Base-by-base conservation (phyloP, 768 basidiomycete species). In the Butyriboletus loyo region DNA sequence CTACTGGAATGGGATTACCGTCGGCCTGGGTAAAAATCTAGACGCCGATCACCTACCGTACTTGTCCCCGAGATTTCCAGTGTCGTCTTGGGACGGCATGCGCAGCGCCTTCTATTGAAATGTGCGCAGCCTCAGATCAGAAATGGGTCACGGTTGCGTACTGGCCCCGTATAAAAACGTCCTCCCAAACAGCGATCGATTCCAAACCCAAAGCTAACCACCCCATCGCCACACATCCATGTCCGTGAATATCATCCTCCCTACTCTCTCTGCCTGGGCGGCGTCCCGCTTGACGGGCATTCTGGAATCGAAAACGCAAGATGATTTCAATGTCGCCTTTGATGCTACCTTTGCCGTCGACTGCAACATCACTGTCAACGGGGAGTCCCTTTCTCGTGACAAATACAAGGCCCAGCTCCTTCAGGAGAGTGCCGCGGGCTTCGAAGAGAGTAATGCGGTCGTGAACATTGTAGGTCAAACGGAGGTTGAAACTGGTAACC, bases 201-300 rank as follows among this genome's bases (percentile, higher is more conserved):
- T 5, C 0, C 21, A 14, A n/a, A 32, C 17, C 22, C 17, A 27
- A 45, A n/a, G n/a, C 22, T n/a, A 11, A 31, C 8, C 31, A 30
- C 28, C 35, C 14, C 39, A 28, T 4, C 28, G 22, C 22, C 14
- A 14, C 15, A 37, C 35, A 22, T 13, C 7, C 50, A 71, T 70
- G 69, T 53, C 66, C 28, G 50, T 53, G 7, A 61, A 62, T 31
- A 63, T 73, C 53, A 68, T 73, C 47, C 70, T 75, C 44, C 77
- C 75, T 7, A 55, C 69, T 3, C 78, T 80, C 54, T 67, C 70
- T 24, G 60, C 63, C 37, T 80, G 75, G 75, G 71, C 75, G 14
- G 55, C 77, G 56, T 60, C 66, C 46, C 74, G 61, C 57, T 44
- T 81, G 49, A 63, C 64, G 4, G 56, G 72, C 24, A 49, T 81